A percentile compares a stretch with the other conserved stretches of the same genome.
Evolutionary conservation across 306 rosid genomes (phyloP).

Genomic region (Castanea crenata): DNA sequence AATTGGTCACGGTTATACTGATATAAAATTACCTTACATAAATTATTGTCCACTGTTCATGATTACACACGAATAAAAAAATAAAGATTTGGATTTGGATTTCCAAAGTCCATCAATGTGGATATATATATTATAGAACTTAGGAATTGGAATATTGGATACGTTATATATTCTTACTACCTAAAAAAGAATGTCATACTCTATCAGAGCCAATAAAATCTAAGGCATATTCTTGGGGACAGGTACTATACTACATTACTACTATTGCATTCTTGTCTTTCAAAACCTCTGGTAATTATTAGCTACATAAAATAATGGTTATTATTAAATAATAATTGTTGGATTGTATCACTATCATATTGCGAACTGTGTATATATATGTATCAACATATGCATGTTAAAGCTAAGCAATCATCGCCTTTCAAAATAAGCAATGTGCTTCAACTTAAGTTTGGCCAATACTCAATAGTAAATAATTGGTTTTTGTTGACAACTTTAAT

Average conservation of each 20-base stretch:
- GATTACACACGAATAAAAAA: neutral
- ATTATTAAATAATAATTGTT: neutral
- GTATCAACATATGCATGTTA: neutral
- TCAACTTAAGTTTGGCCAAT: no score
- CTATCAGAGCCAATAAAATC: neutral
- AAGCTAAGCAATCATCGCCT: neutral
- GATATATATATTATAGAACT: neutral
- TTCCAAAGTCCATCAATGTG: neutral
- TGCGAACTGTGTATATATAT: neutral
- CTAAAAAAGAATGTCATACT: conserved; percentile 18
- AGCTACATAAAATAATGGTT: neutral
- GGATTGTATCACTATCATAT: neutral
- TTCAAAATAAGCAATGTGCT: no score
- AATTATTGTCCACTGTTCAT: conserved; percentile 1
- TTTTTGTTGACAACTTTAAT: no score
- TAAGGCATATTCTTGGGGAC: neutral
- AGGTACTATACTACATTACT: no score
- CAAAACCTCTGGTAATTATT: neutral
- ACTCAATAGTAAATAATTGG: no score
- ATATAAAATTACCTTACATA: neutral
- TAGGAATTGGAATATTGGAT: neutral
- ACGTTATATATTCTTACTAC: neutral
- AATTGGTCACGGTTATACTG: neutral
- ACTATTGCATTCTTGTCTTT: neutral
- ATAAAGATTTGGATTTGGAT: conserved; percentile 8